Conservation (phyloP, 768 basidiomycete genomes). For the Tylopilus sp. region DNA sequence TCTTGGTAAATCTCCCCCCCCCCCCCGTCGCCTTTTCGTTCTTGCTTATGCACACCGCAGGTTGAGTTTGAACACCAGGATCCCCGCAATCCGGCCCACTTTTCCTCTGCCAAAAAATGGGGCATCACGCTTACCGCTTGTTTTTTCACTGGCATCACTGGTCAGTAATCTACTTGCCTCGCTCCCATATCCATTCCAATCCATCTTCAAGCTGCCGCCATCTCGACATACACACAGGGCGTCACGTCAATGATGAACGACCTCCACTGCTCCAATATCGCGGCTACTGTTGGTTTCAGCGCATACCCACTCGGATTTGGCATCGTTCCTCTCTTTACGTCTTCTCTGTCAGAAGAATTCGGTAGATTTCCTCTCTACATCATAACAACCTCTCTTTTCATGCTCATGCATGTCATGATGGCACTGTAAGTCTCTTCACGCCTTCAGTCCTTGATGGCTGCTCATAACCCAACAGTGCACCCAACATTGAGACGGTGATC, state of each 20-base stretch:
- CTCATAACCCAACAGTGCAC: constrained; percentile 27
- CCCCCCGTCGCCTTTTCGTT: not conserved
- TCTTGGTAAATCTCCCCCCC: constrained; percentile 11
- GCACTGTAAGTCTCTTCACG: constrained; percentile 24
- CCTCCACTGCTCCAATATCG: constrained; percentile 41
- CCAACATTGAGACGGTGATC: constrained; percentile 59
- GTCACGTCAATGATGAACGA: constrained; percentile 50
- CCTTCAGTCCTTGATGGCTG: not conserved
- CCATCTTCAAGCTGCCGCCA: constrained; percentile 40
- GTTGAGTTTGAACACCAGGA: constrained; percentile 41
- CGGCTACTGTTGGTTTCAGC: constrained; percentile 47
- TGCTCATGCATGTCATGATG: constrained; percentile 45
- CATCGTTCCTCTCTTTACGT: constrained; percentile 59
- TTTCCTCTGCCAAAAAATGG: constrained; percentile 40
- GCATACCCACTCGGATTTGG: constrained; percentile 61
- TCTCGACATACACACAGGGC: constrained; percentile 54
- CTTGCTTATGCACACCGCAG: constrained; percentile 19
- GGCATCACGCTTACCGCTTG: constrained; percentile 34
- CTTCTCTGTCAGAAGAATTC: constrained; percentile 72
- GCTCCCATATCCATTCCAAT: not conserved
- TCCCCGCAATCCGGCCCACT: constrained; percentile 38
- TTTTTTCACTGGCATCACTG: constrained; percentile 31
- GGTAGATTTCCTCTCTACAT: constrained; percentile 62
- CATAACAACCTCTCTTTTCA: constrained; percentile 46
- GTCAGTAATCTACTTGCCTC: constrained; percentile 18